A percentile compares a stretch with the other conserved stretches of the same genome.
Conservation (phyloP, 1,139 yeast genomes). For the Pichia sp. region DNA sequence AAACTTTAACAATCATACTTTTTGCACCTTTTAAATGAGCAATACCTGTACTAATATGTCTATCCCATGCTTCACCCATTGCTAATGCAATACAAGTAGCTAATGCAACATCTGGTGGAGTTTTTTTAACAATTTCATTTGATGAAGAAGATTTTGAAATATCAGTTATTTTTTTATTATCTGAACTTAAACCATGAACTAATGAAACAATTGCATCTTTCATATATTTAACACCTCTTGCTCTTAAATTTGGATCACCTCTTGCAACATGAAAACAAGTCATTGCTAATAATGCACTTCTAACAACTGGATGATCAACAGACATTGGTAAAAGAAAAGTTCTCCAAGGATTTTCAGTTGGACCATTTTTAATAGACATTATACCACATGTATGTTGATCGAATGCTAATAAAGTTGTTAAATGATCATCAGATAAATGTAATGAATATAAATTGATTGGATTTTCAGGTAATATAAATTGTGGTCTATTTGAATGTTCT, state of each 20-base stretch:
- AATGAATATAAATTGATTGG: constrained; percentile 11
- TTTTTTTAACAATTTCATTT: constrained; percentile 5
- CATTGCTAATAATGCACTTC: constrained; percentile 60
- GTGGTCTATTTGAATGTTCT: constrained; percentile 1
- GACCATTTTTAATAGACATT: constrained; percentile 58
- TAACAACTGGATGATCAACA: constrained; percentile 45
- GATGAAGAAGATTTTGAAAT: neutral
- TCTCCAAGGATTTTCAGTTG: constrained; percentile 64
- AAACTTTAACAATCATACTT: constrained; percentile 49
- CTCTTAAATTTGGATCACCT: constrained; percentile 38
- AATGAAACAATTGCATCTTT: constrained; percentile 51
- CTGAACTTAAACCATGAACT: constrained; percentile 48
- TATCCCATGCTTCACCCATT: constrained; percentile 63
- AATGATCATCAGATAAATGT: constrained; percentile 21
- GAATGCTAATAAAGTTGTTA: constrained; percentile 32
- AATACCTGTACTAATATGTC: constrained; percentile 58
- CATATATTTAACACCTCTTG: constrained; percentile 53
- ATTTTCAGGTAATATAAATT: neutral
- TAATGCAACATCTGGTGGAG: constrained; percentile 45
- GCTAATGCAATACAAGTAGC: constrained; percentile 60
- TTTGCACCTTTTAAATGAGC: constrained; percentile 64
- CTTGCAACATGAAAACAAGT: constrained; percentile 57
- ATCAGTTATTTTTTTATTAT: constrained; percentile 26
- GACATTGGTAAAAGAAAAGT: constrained; percentile 53
- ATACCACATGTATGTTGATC: constrained; percentile 52